Base-by-base conservation (phyloP, 352 stramenopile genomes). In the Phytopythium boreale region DNA sequence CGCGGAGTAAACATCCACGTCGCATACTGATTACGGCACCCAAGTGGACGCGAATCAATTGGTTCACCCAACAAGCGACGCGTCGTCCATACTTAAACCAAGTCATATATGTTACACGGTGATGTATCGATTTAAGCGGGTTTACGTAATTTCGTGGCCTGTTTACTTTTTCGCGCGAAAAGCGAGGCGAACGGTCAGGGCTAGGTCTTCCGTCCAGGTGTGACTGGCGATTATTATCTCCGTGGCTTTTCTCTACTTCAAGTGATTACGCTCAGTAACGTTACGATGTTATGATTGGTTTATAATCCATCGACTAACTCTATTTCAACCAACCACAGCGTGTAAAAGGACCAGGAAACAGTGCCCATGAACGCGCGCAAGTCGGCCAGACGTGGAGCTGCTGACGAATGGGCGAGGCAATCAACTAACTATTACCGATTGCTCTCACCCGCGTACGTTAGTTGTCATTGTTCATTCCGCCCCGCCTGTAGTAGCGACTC, bases 1-100 rank as follows among this genome's bases (percentile, higher is more conserved):
- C 10, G 24, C 19, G 50, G 50, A 56, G 29, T 56, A 56, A 56
- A 39, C 50, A 56, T 56, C 19, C 14, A 24, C 50, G 50, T 56
- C 50, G 50, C 50, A 39, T 8, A 56, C 24, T 20, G 26, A 56
- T 56, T 37, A 56, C 50, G 50, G 7, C n/a, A 29, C n/a, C 1
- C 4, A 19, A 6, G 0, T 5, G 11, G 19, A 27, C 44, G 44
- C 44, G n/a, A 51, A 51, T 51, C 44, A 51, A 19, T 51, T 51
- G 19, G 7, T 51, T 6, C 14, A 56, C 26, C 50, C 50, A 56
- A 37, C 26, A 56, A 39, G 26, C 34, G 1, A 7, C 6, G 34
- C 34, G 34, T 7, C 34, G 1, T 39, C 2, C 47, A 55, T 34
- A 55, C 24, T 17, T 2, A 36, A 20, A 11, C 0, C 43, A 49